phyloP scores from a whole-genome alignment of 108 stramenopile species.

The Schizochytrium sp. region DNA sequence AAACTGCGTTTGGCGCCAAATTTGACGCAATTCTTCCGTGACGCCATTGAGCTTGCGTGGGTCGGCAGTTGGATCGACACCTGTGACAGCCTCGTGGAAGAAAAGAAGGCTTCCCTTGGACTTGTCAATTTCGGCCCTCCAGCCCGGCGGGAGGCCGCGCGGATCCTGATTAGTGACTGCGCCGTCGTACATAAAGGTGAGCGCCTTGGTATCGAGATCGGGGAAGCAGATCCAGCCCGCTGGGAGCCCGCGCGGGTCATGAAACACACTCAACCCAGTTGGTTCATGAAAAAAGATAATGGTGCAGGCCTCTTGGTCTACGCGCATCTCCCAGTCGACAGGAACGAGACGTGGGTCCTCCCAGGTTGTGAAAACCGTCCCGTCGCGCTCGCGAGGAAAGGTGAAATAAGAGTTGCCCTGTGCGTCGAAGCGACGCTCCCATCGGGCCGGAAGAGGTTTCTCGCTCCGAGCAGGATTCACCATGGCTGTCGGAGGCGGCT shows the following conservation, averaged over 20 bases:
- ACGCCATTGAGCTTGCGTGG: neutral
- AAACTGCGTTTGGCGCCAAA: neutral
- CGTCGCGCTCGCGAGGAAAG: neutral
- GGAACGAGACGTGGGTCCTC: neutral
- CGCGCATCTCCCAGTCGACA: slow-evolving; percentile 1
- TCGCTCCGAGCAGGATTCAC: neutral
- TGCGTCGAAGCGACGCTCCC: neutral
- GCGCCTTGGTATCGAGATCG: neutral
- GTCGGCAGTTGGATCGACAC: neutral
- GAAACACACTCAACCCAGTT: neutral
- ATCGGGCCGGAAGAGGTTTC: neutral
- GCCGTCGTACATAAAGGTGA: neutral
- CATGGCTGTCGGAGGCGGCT: neutral
- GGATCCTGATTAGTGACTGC: neutral
- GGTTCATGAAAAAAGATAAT: neutral
- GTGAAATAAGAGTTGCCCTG: neutral
- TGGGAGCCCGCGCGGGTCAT: neutral
- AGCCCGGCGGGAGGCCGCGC: slow-evolving; percentile 6
- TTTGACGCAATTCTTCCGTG: neutral
- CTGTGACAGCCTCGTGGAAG: neutral
- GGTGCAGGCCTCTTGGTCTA: neutral
- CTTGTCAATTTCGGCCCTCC: neutral
- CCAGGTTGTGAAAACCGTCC: neutral
- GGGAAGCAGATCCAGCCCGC: neutral
- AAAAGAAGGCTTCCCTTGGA: neutral